Base-by-base conservation (phyloP, 2,329 filamentous ascomycete genomes). In the Trichoderma sp. region DNA sequence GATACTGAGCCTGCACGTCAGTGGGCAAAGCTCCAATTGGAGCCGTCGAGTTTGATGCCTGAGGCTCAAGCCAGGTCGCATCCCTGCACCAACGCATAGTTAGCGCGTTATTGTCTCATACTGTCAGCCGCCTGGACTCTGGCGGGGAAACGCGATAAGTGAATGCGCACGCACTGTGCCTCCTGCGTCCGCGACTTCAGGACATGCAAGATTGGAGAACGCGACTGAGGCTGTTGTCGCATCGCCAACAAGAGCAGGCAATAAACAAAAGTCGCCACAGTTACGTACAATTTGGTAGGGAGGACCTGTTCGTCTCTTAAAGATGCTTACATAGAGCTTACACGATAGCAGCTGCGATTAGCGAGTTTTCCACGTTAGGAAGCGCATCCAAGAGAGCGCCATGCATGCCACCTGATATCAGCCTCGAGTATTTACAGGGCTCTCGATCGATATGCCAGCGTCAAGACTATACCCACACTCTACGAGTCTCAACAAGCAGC, bases 371-470 rank as follows among this genome's bases (percentile, higher is more conserved):
- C 67, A 53, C 63, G 60, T 71, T 40, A 57, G 57, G 37, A 62
- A 63, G 56, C 68, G 55, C 63, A 63, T 69, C 47, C 63, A 5
- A 60, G 16, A 27, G 52, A 40, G 40, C 62, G 69, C 62, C 68
- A 75, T 78, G 74, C 73, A 72, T 67, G 68, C 70, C 71, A 71
- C 71, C 71, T 74, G 71, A 75, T 64, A 64, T 49, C 69, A 68
- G 64, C 67, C 63, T 70, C 68, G 75, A 70, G 71, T 67, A 75
- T 72, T 65, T 68, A 68, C 71, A 65, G 40, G 60, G 47, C 47
- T 53, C 35, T 65, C 65, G 66, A 72, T 55, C 75, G 79, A 79
- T 73, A 81, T 80, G 79, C 76, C 70, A 53, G 47, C 37, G 58
- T 65, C 68, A 73, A 65, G 62, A 53, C 62, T 52, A 68, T 40